Base-by-base conservation (phyloP, 345 rosid genomes). In the Salix exigua region DNA sequence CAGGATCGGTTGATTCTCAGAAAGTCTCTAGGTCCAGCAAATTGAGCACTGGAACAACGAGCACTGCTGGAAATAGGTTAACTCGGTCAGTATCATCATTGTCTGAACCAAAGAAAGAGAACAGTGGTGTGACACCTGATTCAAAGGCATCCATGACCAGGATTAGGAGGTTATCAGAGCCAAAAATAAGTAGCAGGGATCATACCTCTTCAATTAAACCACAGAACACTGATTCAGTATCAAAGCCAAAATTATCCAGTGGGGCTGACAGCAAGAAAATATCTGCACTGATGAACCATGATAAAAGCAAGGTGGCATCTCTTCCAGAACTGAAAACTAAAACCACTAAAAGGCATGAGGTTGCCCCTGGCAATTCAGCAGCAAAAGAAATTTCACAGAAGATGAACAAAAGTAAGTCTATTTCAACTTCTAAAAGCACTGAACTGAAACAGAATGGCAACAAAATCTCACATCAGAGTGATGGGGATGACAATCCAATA, bases 81-180 rank as follows among this genome's bases (percentile, higher is more conserved):
- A 87, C 79, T 75, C 85, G 65, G 77, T 91, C 97, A 19, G 87
- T 87, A 17, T 84, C 96, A 73, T 88, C 92, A 7, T 79, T 92
- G 83, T 88, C 93, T 73, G 87, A 83, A 64, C 79, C 85, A 61
- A 91, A 89, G 86, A 89, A 87, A 81, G 89, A 89, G 75, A 84
- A 70, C 19, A 69, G 75, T 37, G 53, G 66, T 70, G 82, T 63
- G 44, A 84, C 87, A 42, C 86, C 89, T 26, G 91, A 89, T 71
- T 74, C 84, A 71, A 92, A 91, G 87, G 73, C 85, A 76, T 88
- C 91, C 42, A 82, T 85, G 87, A 81, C 94, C 69, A 80, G 91
- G 69, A 89, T 87, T 78, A 90, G 97, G 85, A 85, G 98, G 75
- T 85, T 92, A 73, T 94, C 98, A 46, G 97, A 94, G 80, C 94